Evolutionary conservation across 768 basidiomycete genomes (phyloP).

Genomic region (Gelatoporia subvermispora): DNA sequence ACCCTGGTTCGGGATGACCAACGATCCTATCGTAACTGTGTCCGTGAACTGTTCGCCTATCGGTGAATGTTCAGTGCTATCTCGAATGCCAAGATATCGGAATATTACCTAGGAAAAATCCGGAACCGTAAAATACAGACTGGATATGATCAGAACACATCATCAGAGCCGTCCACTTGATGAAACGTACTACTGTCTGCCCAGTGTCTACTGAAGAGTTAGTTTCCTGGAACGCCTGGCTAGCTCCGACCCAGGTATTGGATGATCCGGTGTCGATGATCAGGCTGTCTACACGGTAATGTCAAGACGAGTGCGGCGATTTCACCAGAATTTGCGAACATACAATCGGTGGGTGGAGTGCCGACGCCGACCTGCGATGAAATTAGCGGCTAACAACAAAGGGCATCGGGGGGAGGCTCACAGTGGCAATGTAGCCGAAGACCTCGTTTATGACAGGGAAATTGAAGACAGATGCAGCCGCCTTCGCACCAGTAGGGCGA

Average conservation of each 20-base stretch:
- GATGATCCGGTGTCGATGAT: constrained; percentile 53
- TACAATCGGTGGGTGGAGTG: constrained; percentile 39
- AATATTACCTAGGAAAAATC: constrained; percentile 37
- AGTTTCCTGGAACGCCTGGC: constrained; percentile 36
- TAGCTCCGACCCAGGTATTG: constrained; percentile 56
- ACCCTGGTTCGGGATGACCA: constrained; percentile 24
- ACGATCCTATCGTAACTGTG: constrained; percentile 35
- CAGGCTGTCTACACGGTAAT: constrained; percentile 42
- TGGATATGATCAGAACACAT: constrained; percentile 10
- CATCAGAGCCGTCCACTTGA: constrained; percentile 7
- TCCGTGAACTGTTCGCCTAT: constrained; percentile 29
- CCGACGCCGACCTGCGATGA: constrained; percentile 42
- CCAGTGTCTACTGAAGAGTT: constrained; percentile 34
- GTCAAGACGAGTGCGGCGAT: too few species aligned
- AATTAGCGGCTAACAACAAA: not conserved
- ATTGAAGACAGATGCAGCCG: constrained; percentile 5
- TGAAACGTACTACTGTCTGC: constrained; percentile 22
- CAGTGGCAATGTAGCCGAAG: constrained; percentile 22
- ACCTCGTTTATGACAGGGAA: constrained; percentile 15
- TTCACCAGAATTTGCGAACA: not conserved
- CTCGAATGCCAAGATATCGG: not conserved
- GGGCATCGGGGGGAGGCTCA: not conserved
- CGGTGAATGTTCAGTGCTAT: constrained; percentile 1
- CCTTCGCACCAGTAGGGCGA: not conserved
- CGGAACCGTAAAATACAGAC: constrained; percentile 50